phyloP scores from a whole-genome alignment of 345 rosid species.

The Brassica juncea region DNA sequence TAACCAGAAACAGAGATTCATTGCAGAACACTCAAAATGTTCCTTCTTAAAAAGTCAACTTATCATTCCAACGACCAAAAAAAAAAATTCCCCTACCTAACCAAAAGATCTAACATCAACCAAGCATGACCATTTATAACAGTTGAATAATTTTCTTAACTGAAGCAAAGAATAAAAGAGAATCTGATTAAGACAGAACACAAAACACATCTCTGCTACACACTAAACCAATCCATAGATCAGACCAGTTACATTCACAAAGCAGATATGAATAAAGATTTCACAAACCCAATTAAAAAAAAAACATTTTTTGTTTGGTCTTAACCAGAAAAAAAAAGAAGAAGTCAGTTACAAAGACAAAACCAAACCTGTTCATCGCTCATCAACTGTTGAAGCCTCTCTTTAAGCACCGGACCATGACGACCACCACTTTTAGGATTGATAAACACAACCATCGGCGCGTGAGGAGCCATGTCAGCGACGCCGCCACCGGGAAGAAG shows the following conservation, averaged over 20 bases:
- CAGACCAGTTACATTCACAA: background rate
- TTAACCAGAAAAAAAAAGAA: background rate
- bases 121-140: background rate
- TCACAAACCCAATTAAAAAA: background rate
- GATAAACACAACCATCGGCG: slow-evolving; percentile 80
- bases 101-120: background rate
- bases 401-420: slow-evolving; percentile 76
- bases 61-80: background rate
- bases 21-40: background rate
- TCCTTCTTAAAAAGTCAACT: background rate
- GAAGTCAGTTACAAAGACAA: background rate
- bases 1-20: background rate
- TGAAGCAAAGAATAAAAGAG: background rate
- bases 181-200: slow-evolving; percentile 8
- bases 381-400: slow-evolving; percentile 75
- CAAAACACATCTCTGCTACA: background rate
- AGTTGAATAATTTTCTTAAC: background rate
- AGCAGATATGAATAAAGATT: background rate
- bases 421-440: slow-evolving; percentile 90
- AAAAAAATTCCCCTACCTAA: background rate
- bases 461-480: slow-evolving; percentile 56
- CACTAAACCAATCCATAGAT: slow-evolving; percentile 4
- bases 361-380: slow-evolving; percentile 76
- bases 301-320: background rate
- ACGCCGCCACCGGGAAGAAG: slow-evolving; percentile 38